A percentile compares a stretch with the other conserved stretches of the same genome.
phyloP scores from a whole-genome alignment of 306 rosid genomes.

The Trifolium subterraneum region DNA sequence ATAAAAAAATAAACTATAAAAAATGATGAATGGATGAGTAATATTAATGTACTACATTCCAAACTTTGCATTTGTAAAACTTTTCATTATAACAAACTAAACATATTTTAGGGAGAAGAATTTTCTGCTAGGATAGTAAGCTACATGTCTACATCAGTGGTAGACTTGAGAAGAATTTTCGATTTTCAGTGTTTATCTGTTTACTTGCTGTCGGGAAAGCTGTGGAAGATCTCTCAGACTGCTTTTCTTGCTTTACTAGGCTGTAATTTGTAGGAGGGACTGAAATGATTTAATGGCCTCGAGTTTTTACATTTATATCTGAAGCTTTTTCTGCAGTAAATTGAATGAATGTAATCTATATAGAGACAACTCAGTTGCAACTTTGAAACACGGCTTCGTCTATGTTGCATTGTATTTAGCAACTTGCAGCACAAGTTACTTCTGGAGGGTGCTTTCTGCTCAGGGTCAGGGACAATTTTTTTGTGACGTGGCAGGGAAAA shows the following conservation, averaged over 20 bases:
- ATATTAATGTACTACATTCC: neutral
- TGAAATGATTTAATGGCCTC: no score
- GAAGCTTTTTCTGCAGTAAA: no score
- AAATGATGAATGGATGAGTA: neutral
- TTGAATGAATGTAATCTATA: no score
- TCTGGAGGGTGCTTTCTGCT: slow-evolving; percentile 48
- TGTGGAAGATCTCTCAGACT: no score
- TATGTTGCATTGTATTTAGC: slow-evolving; percentile 70
- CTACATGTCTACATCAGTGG: neutral
- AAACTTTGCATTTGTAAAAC: neutral
- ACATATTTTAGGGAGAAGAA: neutral
- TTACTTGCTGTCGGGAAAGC: neutral
- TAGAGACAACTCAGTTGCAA: neutral
- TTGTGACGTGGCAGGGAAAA: slow-evolving; percentile 60
- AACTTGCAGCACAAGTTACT: slow-evolving; percentile 69
- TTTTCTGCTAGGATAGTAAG: neutral
- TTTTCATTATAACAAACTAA: neutral
- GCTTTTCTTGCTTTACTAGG: no score
- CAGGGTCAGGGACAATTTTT: slow-evolving; percentile 47
- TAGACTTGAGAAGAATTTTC: no score
- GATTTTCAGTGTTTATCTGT: no score
- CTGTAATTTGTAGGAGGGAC: no score
- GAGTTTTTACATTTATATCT: no score
- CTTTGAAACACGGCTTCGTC: neutral
- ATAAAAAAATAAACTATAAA: neutral